These are phyloP conservation scores for Hypoxylon sp. DNA, from an alignment of 2,329 filamentous ascomycete genomes.

Conservation along the genomic window DNA sequence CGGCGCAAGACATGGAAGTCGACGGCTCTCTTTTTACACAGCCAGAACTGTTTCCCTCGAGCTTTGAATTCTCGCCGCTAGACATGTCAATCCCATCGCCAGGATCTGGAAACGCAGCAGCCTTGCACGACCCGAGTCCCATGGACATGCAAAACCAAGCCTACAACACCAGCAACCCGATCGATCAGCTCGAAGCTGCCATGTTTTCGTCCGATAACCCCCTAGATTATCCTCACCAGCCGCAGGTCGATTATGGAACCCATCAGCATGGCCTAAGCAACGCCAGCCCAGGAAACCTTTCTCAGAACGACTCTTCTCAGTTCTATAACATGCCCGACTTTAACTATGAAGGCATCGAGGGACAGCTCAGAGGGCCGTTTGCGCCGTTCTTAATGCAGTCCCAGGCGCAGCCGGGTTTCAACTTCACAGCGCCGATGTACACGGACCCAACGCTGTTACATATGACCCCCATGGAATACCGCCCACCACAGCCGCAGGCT, in stretches of 20 bases:
- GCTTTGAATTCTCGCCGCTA: constrained; percentile 40
- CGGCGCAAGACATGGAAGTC: constrained; percentile 30
- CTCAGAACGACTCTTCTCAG: constrained; percentile 49
- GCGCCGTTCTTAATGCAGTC: constrained; percentile 74
- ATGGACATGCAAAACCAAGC: constrained; percentile 39
- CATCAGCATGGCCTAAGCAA: constrained; percentile 44
- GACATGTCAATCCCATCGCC: constrained; percentile 39
- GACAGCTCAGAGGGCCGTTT: constrained; percentile 74
- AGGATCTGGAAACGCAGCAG: constrained; percentile 36
- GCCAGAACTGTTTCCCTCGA: constrained; percentile 35
- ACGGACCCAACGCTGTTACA: constrained; percentile 53
- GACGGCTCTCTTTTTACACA: constrained; percentile 31
- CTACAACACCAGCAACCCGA: constrained; percentile 51
- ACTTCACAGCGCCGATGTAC: constrained; percentile 55
- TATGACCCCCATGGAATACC: constrained; percentile 45
- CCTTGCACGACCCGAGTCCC: constrained; percentile 43
- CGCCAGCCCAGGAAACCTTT: constrained; percentile 43
- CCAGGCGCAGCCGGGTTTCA: constrained; percentile 53
- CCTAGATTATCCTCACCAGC: constrained; percentile 80
- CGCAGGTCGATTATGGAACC: constrained; percentile 67
- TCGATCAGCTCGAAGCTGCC: constrained; percentile 77
- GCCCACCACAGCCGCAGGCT: constrained; percentile 40
- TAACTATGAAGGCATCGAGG: constrained; percentile 74
- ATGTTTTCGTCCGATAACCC: constrained; percentile 84
- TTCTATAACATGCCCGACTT: constrained; percentile 62